Evolutionary conservation across 2,329 filamentous ascomycete genomes (phyloP).

Genomic region (Zymoseptoria brevis): DNA sequence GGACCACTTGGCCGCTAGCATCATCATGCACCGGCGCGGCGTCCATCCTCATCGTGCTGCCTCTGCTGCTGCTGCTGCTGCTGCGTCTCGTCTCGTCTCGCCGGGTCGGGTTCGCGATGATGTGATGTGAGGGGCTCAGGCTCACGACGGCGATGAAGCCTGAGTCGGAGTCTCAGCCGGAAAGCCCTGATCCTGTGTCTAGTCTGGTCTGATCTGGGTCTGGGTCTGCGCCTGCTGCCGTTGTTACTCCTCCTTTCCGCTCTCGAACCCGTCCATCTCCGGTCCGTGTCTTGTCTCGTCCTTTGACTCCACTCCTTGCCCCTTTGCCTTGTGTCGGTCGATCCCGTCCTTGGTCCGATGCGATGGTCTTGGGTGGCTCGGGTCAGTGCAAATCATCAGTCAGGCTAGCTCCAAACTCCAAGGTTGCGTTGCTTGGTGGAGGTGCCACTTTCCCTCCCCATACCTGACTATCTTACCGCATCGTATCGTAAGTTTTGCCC

Average conservation of each 20-base stretch:
- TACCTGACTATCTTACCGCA: neutral
- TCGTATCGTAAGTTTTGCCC: neutral
- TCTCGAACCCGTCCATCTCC: neutral
- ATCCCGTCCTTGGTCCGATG: neutral
- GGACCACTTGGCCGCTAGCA: conserved; percentile 3
- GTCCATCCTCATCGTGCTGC: neutral
- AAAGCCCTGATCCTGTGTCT: neutral
- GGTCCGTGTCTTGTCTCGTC: neutral
- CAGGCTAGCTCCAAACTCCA: neutral
- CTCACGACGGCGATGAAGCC: neutral
- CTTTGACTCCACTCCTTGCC: neutral
- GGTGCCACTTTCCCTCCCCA: neutral
- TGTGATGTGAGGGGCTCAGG: neutral
- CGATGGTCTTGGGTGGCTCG: neutral
- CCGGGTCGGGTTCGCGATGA: neutral
- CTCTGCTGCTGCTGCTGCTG: neutral
- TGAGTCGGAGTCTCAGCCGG: neutral
- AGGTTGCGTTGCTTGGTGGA: conserved; percentile 4
- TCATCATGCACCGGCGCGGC: conserved; percentile 5
- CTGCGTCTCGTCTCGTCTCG: neutral
- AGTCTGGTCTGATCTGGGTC: neutral
- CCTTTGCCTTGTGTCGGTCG: conserved; percentile 9
- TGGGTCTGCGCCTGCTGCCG: neutral
- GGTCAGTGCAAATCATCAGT: neutral
- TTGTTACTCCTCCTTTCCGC: neutral